These are phyloP conservation scores for Tuber borchii DNA, from an alignment of 495 filamentous ascomycete species.

Conservation along the genomic window DNA sequence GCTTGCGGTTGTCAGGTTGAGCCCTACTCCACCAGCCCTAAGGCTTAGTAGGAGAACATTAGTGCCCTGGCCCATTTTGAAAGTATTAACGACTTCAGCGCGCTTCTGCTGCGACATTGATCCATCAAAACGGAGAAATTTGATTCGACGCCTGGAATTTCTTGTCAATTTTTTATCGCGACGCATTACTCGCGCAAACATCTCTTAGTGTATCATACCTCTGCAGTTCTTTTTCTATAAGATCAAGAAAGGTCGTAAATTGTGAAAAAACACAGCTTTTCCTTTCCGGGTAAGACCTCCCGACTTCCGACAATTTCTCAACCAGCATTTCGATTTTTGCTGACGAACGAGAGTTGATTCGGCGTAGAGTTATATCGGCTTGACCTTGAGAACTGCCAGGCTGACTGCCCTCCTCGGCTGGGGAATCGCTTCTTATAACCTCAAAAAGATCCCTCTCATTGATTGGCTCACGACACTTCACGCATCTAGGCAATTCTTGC, in stretches of 20 bases:
- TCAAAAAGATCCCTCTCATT: slow-evolving; percentile 83
- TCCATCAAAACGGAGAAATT: slow-evolving; percentile 81
- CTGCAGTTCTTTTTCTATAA: slow-evolving; percentile 71
- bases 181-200: slow-evolving; percentile 5
- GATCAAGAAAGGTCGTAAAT: slow-evolving; percentile 91
- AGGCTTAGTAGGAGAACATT: slow-evolving; percentile 74
- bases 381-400: not conserved
- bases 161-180: slow-evolving; percentile 7
- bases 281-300: slow-evolving; percentile 54
- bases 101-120: slow-evolving; percentile 80
- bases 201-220: slow-evolving; percentile 43
- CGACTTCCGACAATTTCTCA: slow-evolving; percentile 61
- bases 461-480: slow-evolving; percentile 78
- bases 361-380: slow-evolving; percentile 63
- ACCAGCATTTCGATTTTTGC: slow-evolving; percentile 81
- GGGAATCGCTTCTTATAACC: slow-evolving; percentile 57
- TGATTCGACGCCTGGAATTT: slow-evolving; percentile 51
- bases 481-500: slow-evolving; percentile 68
- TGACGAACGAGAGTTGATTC: slow-evolving; percentile 65
- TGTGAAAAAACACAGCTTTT: slow-evolving; percentile 94
- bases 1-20: slow-evolving; percentile 83
- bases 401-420: slow-evolving; percentile 49
- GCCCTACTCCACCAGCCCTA: slow-evolving; percentile 83
- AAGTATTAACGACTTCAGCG: slow-evolving; percentile 65
- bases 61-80: slow-evolving; percentile 50